These are phyloP conservation scores for Hypoxylon fragiforme DNA, from an alignment of 495 filamentous ascomycete species.

Conservation along the genomic window DNA sequence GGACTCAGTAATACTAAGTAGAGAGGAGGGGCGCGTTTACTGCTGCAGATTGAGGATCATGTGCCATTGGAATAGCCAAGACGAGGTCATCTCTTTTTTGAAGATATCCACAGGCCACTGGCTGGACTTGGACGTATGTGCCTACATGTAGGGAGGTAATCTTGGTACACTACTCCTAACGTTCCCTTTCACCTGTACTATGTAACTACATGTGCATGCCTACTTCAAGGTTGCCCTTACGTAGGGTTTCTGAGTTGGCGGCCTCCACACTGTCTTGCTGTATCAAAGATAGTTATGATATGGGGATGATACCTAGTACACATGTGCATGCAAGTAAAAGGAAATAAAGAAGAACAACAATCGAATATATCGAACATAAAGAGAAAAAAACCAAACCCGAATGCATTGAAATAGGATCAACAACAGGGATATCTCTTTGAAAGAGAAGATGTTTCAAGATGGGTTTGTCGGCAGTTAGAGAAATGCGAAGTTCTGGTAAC, in stretches of 20 bases:
- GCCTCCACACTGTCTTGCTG: constrained; percentile 27
- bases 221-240: too few relatives aligned
- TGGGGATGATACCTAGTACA: not conserved
- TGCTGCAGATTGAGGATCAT: not conserved
- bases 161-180: constrained; percentile 8
- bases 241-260: constrained; percentile 13
- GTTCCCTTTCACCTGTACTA: not conserved
- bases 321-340: too few relatives aligned
- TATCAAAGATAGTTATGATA: not conserved
- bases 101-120: not conserved
- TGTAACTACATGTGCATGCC: too few relatives aligned
- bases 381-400: not conserved
- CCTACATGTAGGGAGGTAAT: constrained; percentile 8
- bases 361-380: not conserved
- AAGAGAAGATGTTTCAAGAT: constrained; percentile 21
- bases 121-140: too few relatives aligned
- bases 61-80: not conserved
- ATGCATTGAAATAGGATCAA: constrained; percentile 1
- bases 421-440: constrained; percentile 4
- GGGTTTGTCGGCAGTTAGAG: constrained; percentile 1
- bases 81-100: not conserved
- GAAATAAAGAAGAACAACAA: too few relatives aligned
- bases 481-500: not conserved
- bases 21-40: not conserved
- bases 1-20: not conserved